Evolutionary conservation across 2,329 filamentous ascomycete genomes (phyloP).

Genomic region (Beauveria sp.): DNA sequence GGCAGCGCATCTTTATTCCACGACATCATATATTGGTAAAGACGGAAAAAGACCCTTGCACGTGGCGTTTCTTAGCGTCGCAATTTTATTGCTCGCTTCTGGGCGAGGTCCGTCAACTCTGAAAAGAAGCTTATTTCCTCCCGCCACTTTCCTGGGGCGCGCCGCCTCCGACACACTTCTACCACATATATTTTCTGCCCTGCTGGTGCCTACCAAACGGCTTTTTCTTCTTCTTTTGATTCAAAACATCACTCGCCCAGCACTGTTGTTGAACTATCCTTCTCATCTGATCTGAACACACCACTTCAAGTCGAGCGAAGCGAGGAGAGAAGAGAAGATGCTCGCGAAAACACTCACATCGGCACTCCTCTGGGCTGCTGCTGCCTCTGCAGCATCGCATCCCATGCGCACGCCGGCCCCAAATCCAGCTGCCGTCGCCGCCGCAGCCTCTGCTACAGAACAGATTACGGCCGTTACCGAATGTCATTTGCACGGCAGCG

Average conservation of each 20-base stretch:
- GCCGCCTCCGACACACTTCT: neutral
- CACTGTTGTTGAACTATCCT: neutral
- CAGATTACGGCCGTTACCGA: slow-evolving; percentile 30
- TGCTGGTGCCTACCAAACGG: neutral
- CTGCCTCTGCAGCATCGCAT: slow-evolving; percentile 1
- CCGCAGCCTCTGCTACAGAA: slow-evolving; percentile 9
- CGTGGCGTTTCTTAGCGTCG: neutral
- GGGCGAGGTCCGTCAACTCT: neutral
- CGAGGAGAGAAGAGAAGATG: neutral
- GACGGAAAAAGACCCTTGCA: neutral
- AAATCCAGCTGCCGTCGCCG: slow-evolving; percentile 1
- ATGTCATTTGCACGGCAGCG: slow-evolving; percentile 33
- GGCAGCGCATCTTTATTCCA: neutral
- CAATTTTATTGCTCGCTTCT: neutral
- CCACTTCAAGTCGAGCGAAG: neutral
- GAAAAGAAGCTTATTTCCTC: slow-evolving; percentile 11
- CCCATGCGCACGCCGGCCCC: slow-evolving; percentile 7
- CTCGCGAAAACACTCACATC: neutral
- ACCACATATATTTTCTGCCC: neutral
- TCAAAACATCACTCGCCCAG: too few species aligned
- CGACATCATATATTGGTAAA: neutral
- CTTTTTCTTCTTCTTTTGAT: neutral
- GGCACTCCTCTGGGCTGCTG: slow-evolving; percentile 1
- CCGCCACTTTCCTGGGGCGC: neutral
- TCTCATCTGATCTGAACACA: too few species aligned